These are phyloP conservation scores for Trypanosoma scelopori DNA, from an alignment of 208 protist species.

Conservation along the genomic window DNA sequence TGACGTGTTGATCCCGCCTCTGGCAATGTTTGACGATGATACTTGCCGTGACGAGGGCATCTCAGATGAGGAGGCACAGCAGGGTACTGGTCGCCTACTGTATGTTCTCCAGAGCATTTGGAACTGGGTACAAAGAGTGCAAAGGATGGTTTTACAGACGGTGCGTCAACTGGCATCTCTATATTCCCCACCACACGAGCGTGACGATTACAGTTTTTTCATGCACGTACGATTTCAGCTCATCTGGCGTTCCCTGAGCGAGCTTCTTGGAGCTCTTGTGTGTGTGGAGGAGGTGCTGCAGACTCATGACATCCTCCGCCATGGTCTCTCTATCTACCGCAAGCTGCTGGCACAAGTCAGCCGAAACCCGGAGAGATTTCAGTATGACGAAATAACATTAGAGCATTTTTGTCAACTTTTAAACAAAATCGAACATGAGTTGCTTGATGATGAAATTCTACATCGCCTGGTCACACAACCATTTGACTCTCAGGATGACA, in stretches of 20 bases:
- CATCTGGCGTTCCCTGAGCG: constrained; percentile 67
- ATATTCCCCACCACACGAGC: constrained; percentile 38
- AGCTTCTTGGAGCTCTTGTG: constrained; percentile 73
- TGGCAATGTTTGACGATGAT: constrained; percentile 54
- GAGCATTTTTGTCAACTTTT: constrained; percentile 58
- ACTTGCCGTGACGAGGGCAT: constrained; percentile 28
- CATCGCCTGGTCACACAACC: constrained; percentile 46
- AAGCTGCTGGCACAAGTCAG: constrained; percentile 57
- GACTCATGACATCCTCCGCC: constrained; percentile 56
- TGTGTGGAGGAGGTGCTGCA: constrained; percentile 80
- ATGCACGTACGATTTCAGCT: constrained; percentile 50
- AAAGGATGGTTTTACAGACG: constrained; percentile 61
- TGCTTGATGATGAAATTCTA: constrained; percentile 78
- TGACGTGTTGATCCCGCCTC: constrained; percentile 37
- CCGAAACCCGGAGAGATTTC: constrained; percentile 42
- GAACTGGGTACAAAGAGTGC: constrained; percentile 67
- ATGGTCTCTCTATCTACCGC: constrained; percentile 64
- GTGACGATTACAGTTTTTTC: constrained; percentile 37
- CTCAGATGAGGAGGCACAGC: constrained; percentile 73
- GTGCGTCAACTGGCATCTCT: constrained; percentile 79
- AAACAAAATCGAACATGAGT: constrained; percentile 52
- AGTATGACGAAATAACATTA: constrained; percentile 38
- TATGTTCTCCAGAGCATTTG: constrained; percentile 77
- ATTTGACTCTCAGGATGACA: constrained; percentile 54
- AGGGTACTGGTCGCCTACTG: constrained; percentile 56